Conservation (phyloP, 169 alveolate species). For the Plasmodium malariae region DNA sequence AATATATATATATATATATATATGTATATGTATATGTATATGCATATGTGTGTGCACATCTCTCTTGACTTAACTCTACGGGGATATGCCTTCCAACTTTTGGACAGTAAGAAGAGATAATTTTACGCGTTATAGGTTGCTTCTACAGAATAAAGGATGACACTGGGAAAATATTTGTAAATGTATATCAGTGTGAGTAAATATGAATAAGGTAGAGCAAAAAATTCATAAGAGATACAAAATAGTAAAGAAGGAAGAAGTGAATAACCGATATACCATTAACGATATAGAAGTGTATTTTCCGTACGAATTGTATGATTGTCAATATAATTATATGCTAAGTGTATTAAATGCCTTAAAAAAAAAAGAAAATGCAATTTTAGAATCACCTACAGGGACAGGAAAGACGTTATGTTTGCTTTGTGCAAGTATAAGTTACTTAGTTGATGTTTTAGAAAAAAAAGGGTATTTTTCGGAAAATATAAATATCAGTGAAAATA, state of each 20-base stretch:
- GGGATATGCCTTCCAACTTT: no score
- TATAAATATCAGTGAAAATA: slow-evolving; percentile 67
- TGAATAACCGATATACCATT: slow-evolving; percentile 62
- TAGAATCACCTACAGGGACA: slow-evolving; percentile 98
- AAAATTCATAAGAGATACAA: slow-evolving; percentile 66
- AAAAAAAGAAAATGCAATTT: slow-evolving; percentile 89
- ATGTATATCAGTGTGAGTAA: no score
- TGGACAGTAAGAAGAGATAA: no score
- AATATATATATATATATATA: no score
- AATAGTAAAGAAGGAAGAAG: slow-evolving; percentile 64
- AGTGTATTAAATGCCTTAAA: slow-evolving; percentile 85
- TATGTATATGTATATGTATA: no score
- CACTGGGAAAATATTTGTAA: no score
- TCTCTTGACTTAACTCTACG: no score
- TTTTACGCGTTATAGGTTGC: no score
- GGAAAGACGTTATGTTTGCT: slow-evolving; percentile 95
- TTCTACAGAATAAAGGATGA: no score
- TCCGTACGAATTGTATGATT: slow-evolving; percentile 90
- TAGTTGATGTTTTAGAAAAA: slow-evolving; percentile 79
- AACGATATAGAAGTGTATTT: slow-evolving; percentile 82
- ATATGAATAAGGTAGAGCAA: slow-evolving; percentile 17
- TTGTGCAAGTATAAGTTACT: slow-evolving; percentile 92
- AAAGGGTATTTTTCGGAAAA: slow-evolving; percentile 77
- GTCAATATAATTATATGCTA: slow-evolving; percentile 87
- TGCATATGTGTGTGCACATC: no score